Conservation (phyloP, 495 filamentous ascomycete genomes). For the Neohortaea acidophila region DNA sequence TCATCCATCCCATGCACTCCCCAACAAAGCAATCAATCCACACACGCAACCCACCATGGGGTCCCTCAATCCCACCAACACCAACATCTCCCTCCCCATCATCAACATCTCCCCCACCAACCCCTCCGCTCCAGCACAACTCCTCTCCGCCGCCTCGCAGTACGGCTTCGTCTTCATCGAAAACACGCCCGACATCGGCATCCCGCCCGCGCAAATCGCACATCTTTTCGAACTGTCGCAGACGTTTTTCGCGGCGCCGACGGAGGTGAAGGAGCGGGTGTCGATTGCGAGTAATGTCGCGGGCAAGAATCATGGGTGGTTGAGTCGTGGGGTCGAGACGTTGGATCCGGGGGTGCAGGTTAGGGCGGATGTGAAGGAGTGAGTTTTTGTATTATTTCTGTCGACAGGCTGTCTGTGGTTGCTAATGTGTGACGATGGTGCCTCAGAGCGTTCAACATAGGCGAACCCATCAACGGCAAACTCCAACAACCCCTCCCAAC, state of each 20-base stretch:
- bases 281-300: slow-evolving; percentile 47
- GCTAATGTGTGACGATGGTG: not conserved
- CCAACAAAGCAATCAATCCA: no score
- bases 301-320: slow-evolving; percentile 70
- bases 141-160: slow-evolving; percentile 64
- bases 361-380: slow-evolving; percentile 56
- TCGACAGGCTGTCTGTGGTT: not conserved
- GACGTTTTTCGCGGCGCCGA: slow-evolving; percentile 58
- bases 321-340: slow-evolving; percentile 72
- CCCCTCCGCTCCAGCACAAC: slow-evolving; percentile 45
- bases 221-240: slow-evolving; percentile 60
- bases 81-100: slow-evolving; percentile 44
- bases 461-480: slow-evolving; percentile 54
- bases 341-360: slow-evolving; percentile 75
- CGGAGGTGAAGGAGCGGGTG: slow-evolving; percentile 56
- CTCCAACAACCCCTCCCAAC: slow-evolving; percentile 67
- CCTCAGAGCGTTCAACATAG: slow-evolving; percentile 81
- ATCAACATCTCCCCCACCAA: slow-evolving; percentile 52
- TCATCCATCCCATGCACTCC: no score
- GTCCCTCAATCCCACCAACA: not conserved
- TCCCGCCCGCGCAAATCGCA: slow-evolving; percentile 52
- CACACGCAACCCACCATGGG: no score
- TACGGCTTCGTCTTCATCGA: slow-evolving; percentile 86
- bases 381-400: not conserved
- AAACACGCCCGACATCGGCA: slow-evolving; percentile 47